These are phyloP conservation scores for Xylariaceae sp. DNA, from an alignment of 2,329 filamentous ascomycete species.

Conservation along the genomic window DNA sequence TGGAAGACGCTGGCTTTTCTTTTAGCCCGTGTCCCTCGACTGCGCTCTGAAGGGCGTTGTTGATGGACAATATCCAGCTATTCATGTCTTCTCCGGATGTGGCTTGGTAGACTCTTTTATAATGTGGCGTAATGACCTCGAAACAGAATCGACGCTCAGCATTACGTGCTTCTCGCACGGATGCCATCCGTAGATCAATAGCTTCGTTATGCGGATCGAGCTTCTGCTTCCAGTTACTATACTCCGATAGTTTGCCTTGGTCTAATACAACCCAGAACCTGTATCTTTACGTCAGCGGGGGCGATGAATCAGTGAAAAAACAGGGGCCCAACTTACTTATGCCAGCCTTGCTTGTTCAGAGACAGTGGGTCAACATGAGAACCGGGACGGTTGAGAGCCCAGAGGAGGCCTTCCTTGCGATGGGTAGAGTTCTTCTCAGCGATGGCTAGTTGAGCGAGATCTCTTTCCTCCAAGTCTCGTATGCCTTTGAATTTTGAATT, in stretches of 20 bases:
- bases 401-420: constrained; percentile 88
- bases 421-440: constrained; percentile 62
- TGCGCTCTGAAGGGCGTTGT: constrained; percentile 93
- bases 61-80: constrained; percentile 93
- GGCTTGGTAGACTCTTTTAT: constrained; percentile 93
- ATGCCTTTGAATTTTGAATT: constrained; percentile 79
- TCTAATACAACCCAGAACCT: constrained; percentile 99
- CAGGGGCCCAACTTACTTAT: constrained; percentile 66
- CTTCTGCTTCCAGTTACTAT: constrained; percentile 98
- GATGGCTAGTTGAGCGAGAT: constrained; percentile 48
- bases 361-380: constrained; percentile 94
- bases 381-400: constrained; percentile 88
- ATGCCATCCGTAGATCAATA: constrained; percentile 94
- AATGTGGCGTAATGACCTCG: constrained; percentile 95
- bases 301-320: background rate
- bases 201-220: constrained; percentile 97
- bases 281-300: constrained; percentile 15
- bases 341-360: constrained; percentile 96
- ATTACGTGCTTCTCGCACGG: constrained; percentile 90
- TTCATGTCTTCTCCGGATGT: constrained; percentile 98
- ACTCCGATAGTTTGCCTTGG: constrained; percentile 93
- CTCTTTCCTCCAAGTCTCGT: constrained; percentile 84
- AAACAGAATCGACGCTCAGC: constrained; percentile 96
- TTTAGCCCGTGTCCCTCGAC: constrained; percentile 73
- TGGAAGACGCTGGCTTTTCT: constrained; percentile 44